phyloP scores from a whole-genome alignment of 1,139 yeast species.

The Wickerhamomyces sp. region DNA sequence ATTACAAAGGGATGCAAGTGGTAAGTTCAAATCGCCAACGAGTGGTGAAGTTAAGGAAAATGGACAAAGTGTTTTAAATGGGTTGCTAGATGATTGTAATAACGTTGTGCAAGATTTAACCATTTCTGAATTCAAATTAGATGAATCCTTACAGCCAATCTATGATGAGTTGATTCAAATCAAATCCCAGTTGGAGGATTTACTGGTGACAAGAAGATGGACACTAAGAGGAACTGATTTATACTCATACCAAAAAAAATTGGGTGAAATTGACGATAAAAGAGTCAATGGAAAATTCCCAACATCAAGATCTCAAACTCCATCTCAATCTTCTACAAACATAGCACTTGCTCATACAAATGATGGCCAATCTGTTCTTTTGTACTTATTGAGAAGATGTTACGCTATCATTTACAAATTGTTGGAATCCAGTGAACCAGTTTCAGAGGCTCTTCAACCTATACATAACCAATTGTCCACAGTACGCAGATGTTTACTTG shows the following conservation, averaged over 20 bases:
- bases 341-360: slow-evolving; percentile 16
- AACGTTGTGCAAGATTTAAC: slow-evolving; percentile 65
- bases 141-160: slow-evolving; percentile 42
- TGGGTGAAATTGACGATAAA: slow-evolving; percentile 67
- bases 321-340: slow-evolving; percentile 8
- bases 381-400: slow-evolving; percentile 82
- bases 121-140: slow-evolving; percentile 48
- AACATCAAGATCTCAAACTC: slow-evolving; percentile 14
- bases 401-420: slow-evolving; percentile 85
- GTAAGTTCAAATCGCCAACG: slow-evolving; percentile 37
- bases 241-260: slow-evolving; percentile 69
- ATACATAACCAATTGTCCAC: slow-evolving; percentile 90
- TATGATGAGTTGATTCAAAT: slow-evolving; percentile 54
- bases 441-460: slow-evolving; percentile 87
- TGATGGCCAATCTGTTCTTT: slow-evolving; percentile 59
- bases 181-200: slow-evolving; percentile 70
- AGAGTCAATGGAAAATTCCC: slow-evolving; percentile 57
- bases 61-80: slow-evolving; percentile 65
- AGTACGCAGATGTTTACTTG: slow-evolving; percentile 82
- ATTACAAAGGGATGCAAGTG: slow-evolving; percentile 36
- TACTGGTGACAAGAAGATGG: slow-evolving; percentile 92
- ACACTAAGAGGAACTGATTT: slow-evolving; percentile 92
- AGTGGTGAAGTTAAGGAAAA: slow-evolving; percentile 29
- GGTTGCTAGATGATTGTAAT: slow-evolving; percentile 76
- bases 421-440: slow-evolving; percentile 90